Percentiles rank a stretch among this genome's conserved stretches.
phyloP scores from a whole-genome alignment of 345 rosid species.

The Bruguiera gymnorhiza region DNA sequence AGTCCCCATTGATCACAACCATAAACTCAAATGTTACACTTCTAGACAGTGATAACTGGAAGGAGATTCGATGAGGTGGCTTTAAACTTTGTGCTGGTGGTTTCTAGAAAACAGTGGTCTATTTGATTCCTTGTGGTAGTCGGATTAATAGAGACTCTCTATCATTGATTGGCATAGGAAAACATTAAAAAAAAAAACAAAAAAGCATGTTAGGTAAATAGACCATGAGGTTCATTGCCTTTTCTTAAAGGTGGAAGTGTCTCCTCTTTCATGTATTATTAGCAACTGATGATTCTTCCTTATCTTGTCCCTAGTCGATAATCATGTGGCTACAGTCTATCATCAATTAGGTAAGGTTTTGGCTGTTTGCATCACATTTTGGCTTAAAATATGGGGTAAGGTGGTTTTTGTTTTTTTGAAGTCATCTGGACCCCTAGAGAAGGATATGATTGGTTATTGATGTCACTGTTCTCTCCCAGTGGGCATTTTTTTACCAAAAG shows the following conservation, averaged over 20 bases:
- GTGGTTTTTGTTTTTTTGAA: slow-evolving; percentile 4
- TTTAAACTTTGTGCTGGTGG: slow-evolving; percentile 12
- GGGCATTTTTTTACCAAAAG: background rate
- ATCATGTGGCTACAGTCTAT: slow-evolving; percentile 15
- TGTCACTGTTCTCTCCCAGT: slow-evolving; percentile 6
- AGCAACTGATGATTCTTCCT: slow-evolving; percentile 9
- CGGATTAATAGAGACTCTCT: background rate
- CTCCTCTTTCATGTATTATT: slow-evolving; percentile 14
- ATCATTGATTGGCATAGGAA: background rate
- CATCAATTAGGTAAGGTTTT: slow-evolving; percentile 26
- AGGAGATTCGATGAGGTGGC: slow-evolving; percentile 24
- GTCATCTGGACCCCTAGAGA: background rate
- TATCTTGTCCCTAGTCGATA: slow-evolving; percentile 28
- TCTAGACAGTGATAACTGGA: background rate
- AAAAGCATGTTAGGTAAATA: slow-evolving; percentile 12
- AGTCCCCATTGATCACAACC: background rate
- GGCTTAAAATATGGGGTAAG: slow-evolving; percentile 22
- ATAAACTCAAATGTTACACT: background rate
- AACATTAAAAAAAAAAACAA: background rate
- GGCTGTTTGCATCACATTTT: slow-evolving; percentile 20
- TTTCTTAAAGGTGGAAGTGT: background rate
- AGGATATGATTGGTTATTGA: slow-evolving; percentile 9
- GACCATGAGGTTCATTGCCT: slow-evolving; percentile 18
- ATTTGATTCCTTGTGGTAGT: slow-evolving; percentile 8
- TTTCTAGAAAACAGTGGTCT: slow-evolving; percentile 8